Evolutionary conservation across 2,329 filamentous ascomycete genomes (phyloP).

Genomic region (Hymenoscyphus occultus): DNA sequence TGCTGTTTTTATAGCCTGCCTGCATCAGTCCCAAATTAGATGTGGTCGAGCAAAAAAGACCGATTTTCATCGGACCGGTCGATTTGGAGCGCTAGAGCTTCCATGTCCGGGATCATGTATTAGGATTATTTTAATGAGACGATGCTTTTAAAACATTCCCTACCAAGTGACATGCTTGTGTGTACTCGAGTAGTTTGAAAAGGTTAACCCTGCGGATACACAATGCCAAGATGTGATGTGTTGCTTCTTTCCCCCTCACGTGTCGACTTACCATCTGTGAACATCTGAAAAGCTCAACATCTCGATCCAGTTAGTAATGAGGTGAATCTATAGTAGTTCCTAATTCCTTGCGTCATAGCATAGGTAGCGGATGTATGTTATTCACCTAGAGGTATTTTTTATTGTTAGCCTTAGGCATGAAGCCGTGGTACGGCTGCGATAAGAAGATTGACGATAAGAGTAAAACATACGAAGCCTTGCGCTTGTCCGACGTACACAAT

Average conservation of each 20-base stretch:
- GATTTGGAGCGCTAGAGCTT: slow-evolving; percentile 9
- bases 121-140: slow-evolving; percentile 17
- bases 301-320: neutral
- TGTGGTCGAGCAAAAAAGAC: neutral
- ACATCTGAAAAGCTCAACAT: neutral
- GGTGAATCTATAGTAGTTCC: neutral
- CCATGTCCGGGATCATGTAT: slow-evolving; percentile 11
- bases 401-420: neutral
- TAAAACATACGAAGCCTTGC: slow-evolving; percentile 3
- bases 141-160: slow-evolving; percentile 10
- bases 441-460: neutral
- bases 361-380: no score
- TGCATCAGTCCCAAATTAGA: slow-evolving; percentile 10
- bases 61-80: slow-evolving; percentile 10
- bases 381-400: neutral
- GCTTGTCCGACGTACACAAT: slow-evolving; percentile 3
- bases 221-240: neutral
- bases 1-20: slow-evolving; percentile 10
- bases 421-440: neutral
- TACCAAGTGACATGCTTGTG: neutral
- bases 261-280: neutral
- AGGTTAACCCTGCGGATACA: neutral
- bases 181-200: neutral
- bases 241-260: neutral
- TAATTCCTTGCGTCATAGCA: neutral